A percentile compares a stretch with the other conserved stretches of the same genome.
Evolutionary conservation across 495 filamentous ascomycete genomes (phyloP).

Genomic region (Amphirosellinia nigrospora): DNA sequence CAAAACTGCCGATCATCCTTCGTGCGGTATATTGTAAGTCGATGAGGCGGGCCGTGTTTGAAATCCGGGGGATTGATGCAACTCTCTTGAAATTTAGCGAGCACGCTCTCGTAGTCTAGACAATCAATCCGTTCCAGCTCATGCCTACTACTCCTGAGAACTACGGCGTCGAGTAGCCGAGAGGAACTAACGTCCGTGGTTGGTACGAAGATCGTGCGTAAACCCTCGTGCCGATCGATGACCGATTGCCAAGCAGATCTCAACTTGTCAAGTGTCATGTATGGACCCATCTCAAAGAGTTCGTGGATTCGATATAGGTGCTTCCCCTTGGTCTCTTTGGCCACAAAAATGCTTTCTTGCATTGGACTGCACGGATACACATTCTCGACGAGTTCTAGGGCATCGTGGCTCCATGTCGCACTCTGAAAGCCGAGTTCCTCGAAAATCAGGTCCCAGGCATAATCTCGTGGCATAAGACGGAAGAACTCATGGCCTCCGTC

Average conservation of each 20-base stretch:
- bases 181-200: slow-evolving; percentile 5
- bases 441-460: slow-evolving; percentile 9
- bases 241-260: slow-evolving; percentile 56
- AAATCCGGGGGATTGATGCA: not conserved
- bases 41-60: slow-evolving; percentile 6
- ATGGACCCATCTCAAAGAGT: slow-evolving; percentile 20
- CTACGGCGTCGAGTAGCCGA: slow-evolving; percentile 15
- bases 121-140: not conserved
- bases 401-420: not conserved
- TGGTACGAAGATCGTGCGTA: slow-evolving; percentile 57
- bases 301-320: slow-evolving; percentile 14
- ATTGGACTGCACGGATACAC: slow-evolving; percentile 16
- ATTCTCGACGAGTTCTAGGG: not conserved
- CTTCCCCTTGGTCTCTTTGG: slow-evolving; percentile 10
- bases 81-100: not conserved
- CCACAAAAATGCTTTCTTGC: slow-evolving; percentile 13
- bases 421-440: not conserved
- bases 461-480: slow-evolving; percentile 6
- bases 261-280: slow-evolving; percentile 48
- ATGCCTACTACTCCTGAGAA: not conserved
- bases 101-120: not conserved
- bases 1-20: slow-evolving; percentile 1
- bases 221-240: slow-evolving; percentile 53
- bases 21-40: slow-evolving; percentile 11
- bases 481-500: not conserved